phyloP scores from a whole-genome alignment of 2,329 filamentous ascomycete genomes.

The Exophiala phaeomuriformis region DNA sequence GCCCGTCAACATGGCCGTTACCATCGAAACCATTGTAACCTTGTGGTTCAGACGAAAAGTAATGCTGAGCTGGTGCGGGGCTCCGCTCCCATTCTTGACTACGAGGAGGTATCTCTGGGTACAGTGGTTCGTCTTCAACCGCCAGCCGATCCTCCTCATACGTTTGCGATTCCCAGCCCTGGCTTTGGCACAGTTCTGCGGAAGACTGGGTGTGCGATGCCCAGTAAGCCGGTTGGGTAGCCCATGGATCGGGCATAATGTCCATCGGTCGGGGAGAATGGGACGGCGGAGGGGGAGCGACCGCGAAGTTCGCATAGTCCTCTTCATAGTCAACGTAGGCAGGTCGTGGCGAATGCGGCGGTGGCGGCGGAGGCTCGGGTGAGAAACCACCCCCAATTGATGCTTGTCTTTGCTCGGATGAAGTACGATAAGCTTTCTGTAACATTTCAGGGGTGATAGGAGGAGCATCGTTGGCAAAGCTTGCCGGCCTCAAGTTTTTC shows the following conservation, averaged over 20 bases:
- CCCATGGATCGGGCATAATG: slow-evolving; percentile 21
- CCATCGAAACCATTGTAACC: neutral
- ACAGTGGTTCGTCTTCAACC: slow-evolving; percentile 12
- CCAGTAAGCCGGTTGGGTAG: slow-evolving; percentile 21
- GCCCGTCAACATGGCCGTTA: neutral
- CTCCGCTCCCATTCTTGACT: slow-evolving; percentile 1
- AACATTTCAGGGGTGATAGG: slow-evolving; percentile 22
- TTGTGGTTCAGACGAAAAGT: slow-evolving; percentile 1
- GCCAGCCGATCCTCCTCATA: slow-evolving; percentile 4
- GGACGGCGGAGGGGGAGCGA: slow-evolving; percentile 24
- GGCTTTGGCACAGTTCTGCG: slow-evolving; percentile 7
- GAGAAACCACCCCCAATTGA: slow-evolving; percentile 3
- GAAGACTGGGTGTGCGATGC: slow-evolving; percentile 15
- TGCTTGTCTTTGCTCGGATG: slow-evolving; percentile 13
- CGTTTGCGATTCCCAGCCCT: slow-evolving; percentile 2
- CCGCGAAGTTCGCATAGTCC: neutral
- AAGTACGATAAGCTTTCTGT: slow-evolving; percentile 18
- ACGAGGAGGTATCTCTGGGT: slow-evolving; percentile 17
- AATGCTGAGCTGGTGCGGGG: neutral
- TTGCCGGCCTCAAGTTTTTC: slow-evolving; percentile 18
- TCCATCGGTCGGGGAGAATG: slow-evolving; percentile 26
- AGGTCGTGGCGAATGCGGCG: slow-evolving; percentile 24
- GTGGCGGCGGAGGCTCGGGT: slow-evolving; percentile 16
- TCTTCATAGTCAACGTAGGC: slow-evolving; percentile 18
- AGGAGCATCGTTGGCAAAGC: slow-evolving; percentile 21